Percentiles rank a stretch among this genome's conserved stretches.
Evolutionary conservation across 2,329 filamentous ascomycete species (phyloP).

Genomic region (Phoma herbarum): DNA sequence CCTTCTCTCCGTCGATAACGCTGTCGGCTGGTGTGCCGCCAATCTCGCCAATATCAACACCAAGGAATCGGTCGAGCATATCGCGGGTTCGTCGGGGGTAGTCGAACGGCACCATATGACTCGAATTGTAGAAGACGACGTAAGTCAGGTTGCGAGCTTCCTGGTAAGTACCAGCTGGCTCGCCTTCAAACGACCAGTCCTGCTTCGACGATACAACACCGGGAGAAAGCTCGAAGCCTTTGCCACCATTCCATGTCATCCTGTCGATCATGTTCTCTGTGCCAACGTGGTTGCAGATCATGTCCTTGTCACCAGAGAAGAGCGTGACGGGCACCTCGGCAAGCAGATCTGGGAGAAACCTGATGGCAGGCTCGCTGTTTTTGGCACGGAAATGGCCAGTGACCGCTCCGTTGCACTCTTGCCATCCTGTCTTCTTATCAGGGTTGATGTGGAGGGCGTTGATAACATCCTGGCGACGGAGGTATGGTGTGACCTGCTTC

Average conservation of each 20-base stretch:
- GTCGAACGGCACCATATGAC: constrained; percentile 98
- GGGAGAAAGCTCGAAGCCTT: constrained; percentile 86
- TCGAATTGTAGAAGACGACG: constrained; percentile 92
- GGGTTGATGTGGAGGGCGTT: constrained; percentile 81
- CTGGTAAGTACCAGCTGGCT: constrained; percentile 91
- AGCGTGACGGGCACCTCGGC: constrained; percentile 80
- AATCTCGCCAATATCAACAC: constrained; percentile 88
- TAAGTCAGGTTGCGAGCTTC: constrained; percentile 95
- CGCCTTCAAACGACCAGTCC: constrained; percentile 92
- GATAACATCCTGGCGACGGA: constrained; percentile 81
- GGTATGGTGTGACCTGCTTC: constrained; percentile 77
- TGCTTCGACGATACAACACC: constrained; percentile 91
- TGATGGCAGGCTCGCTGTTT: constrained; percentile 76
- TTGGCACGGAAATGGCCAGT: constrained; percentile 72
- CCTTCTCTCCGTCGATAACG: constrained; percentile 84
- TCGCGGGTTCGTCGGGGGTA: constrained; percentile 85
- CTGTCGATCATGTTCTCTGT: constrained; percentile 91
- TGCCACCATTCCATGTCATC: constrained; percentile 89
- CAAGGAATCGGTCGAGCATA: constrained; percentile 97
- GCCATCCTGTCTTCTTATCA: constrained; percentile 87
- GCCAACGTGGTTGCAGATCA: constrained; percentile 97
- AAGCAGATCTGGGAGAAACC: constrained; percentile 80
- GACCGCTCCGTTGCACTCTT: constrained; percentile 86
- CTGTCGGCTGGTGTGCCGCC: constrained; percentile 82
- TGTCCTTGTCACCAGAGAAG: constrained; percentile 91